A percentile compares a stretch with the other conserved stretches of the same genome.
These are phyloP conservation scores for Hypomyces perniciosus DNA, from an alignment of 2,329 filamentous ascomycete genomes.

Conservation along the genomic window DNA sequence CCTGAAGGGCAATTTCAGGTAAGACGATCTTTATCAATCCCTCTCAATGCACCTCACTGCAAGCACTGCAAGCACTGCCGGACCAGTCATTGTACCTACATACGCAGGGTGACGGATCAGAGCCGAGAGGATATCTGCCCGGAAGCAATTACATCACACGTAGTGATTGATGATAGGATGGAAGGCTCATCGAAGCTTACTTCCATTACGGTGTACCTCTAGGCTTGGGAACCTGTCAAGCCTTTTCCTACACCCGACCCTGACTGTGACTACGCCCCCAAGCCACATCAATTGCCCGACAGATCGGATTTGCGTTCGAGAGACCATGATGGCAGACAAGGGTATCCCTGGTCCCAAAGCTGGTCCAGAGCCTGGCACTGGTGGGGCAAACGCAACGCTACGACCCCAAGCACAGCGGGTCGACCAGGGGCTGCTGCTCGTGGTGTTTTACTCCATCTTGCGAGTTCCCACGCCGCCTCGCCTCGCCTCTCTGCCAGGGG, in stretches of 20 bases:
- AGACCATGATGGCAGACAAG: slow-evolving; percentile 13
- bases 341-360: not conserved
- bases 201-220: not conserved
- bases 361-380: not conserved
- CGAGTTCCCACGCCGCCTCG: slow-evolving; percentile 3
- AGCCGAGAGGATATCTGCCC: too few relatives aligned
- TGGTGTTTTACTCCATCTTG: slow-evolving; percentile 10
- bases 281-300: slow-evolving; percentile 12
- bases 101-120: too few relatives aligned
- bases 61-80: too few relatives aligned
- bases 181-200: not conserved
- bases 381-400: slow-evolving; percentile 9
- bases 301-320: slow-evolving; percentile 11
- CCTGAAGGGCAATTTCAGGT: too few relatives aligned
- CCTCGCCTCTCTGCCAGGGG: not conserved
- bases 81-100: too few relatives aligned
- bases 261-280: not conserved
- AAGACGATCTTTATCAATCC: too few relatives aligned
- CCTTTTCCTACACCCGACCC: not conserved
- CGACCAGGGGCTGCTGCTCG: slow-evolving; percentile 7
- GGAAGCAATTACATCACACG: too few relatives aligned
- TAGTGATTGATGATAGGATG: not conserved
- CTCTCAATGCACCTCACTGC: too few relatives aligned
- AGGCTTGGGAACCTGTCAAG: not conserved
- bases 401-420: slow-evolving; percentile 8